phyloP scores from a whole-genome alignment of 1,284 basidiomycete genomes.

The Moesziomyces parantarcticus region DNA sequence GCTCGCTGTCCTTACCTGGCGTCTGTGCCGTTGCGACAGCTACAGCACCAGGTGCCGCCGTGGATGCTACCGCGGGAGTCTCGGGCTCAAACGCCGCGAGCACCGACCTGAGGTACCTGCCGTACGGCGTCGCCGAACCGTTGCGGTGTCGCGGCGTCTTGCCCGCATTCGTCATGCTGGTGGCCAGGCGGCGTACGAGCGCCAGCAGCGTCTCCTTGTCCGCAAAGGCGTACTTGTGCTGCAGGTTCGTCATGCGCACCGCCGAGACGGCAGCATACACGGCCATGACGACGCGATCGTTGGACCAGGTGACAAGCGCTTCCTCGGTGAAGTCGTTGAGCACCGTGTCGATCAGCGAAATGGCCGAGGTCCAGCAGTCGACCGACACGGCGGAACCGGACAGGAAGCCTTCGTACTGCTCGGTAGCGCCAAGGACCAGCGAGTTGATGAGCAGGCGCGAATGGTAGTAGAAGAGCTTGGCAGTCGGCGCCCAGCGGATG shows the following conservation, averaged over 20 bases:
- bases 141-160: conserved; percentile 57
- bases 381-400: conserved; percentile 43
- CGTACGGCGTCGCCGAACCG: conserved; percentile 57
- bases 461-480: conserved; percentile 56
- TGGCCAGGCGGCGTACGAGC: conserved; percentile 39
- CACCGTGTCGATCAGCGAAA: conserved; percentile 53
- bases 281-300: conserved; percentile 57
- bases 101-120: conserved; percentile 53
- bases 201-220: conserved; percentile 49
- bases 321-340: conserved; percentile 52
- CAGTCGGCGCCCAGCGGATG: conserved; percentile 54
- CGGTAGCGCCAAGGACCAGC: conserved; percentile 52
- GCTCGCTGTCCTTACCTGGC: conserved; percentile 42
- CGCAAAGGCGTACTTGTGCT: conserved; percentile 49
- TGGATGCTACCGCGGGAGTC: conserved; percentile 1
- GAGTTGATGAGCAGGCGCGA: conserved; percentile 57
- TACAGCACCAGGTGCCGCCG: neutral
- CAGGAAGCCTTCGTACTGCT: conserved; percentile 45
- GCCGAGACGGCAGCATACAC: conserved; percentile 57
- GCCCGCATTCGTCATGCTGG: conserved; percentile 52
- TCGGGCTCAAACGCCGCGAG: conserved; percentile 46
- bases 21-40: conserved; percentile 17
- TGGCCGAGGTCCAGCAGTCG: conserved; percentile 55
- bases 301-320: conserved; percentile 51
- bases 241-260: conserved; percentile 54